Evolutionary conservation across 805 yeast species (phyloP).

Genomic region (Yamadazyma insecticola): DNA sequence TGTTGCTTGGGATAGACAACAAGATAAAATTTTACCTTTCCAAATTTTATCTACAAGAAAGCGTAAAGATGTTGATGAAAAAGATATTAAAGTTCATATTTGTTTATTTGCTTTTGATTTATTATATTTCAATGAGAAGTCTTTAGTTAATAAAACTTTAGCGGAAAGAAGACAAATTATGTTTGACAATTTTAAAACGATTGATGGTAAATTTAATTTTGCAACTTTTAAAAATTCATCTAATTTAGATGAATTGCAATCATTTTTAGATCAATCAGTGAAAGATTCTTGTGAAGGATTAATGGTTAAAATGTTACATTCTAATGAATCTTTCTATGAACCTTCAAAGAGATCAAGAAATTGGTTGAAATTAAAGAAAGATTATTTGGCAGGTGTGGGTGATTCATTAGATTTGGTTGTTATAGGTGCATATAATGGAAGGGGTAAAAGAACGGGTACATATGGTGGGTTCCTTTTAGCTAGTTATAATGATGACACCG

Average conservation of each 20-base stretch:
- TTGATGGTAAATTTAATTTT: conserved; percentile 75
- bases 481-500: conserved; percentile 84
- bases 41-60: conserved; percentile 91
- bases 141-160: conserved; percentile 63
- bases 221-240: conserved; percentile 74
- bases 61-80: conserved; percentile 84
- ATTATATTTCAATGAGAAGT: conserved; percentile 66
- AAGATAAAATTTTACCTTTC: conserved; percentile 82
- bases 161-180: conserved; percentile 65
- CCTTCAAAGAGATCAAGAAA: conserved; percentile 93
- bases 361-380: conserved; percentile 95
- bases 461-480: conserved; percentile 95
- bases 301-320: conserved; percentile 88
- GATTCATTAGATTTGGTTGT: conserved; percentile 93
- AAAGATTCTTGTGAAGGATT: conserved; percentile 91
- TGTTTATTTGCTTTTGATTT: conserved; percentile 92
- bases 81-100: conserved; percentile 84
- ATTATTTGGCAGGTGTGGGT: conserved; percentile 91
- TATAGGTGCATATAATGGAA: conserved; percentile 89
- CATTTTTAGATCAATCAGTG: conserved; percentile 82
- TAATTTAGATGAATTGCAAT: conserved; percentile 70
- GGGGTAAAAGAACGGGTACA: conserved; percentile 90
- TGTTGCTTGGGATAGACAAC: conserved; percentile 89
- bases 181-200: conserved; percentile 49
- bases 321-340: conserved; percentile 78